Conservation (phyloP, 148 eudicot genomes). For the Cornus suecica region DNA sequence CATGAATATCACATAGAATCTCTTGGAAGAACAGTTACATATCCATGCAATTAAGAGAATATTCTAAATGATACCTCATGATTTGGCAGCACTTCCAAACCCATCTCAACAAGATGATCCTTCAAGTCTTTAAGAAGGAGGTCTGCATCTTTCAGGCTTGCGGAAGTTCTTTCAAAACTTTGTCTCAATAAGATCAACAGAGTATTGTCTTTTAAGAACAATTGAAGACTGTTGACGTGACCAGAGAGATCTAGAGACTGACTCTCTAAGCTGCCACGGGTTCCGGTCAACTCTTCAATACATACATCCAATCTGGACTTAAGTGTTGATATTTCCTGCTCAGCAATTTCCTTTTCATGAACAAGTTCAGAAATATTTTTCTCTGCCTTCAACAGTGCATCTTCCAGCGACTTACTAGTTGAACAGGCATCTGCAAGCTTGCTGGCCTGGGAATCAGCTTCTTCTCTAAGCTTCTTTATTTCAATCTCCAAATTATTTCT, state of each 20-base stretch:
- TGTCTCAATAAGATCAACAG: constrained; percentile 39
- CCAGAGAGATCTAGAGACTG: constrained; percentile 54
- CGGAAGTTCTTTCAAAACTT: constrained; percentile 43
- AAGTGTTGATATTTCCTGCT: constrained; percentile 52
- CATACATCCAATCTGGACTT: constrained; percentile 58
- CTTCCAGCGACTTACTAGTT: constrained; percentile 52
- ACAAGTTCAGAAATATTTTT: constrained; percentile 44
- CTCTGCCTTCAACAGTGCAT: constrained; percentile 50
- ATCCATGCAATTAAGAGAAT: background rate
- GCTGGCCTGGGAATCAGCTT: constrained; percentile 43
- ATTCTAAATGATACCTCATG: constrained; percentile 44
- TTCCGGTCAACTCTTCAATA: constrained; percentile 74
- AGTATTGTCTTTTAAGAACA: constrained; percentile 55
- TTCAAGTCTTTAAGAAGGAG: constrained; percentile 46
- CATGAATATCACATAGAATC: background rate
- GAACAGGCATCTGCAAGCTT: constrained; percentile 55
- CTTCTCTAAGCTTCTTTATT: constrained; percentile 62
- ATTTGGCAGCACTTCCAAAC: constrained; percentile 30
- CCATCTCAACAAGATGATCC: constrained; percentile 37
- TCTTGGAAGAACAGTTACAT: background rate
- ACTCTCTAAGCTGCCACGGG: constrained; percentile 45
- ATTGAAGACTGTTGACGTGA: constrained; percentile 54
- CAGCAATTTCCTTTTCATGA: constrained; percentile 51
- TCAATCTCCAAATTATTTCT: constrained; percentile 49
- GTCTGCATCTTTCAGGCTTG: constrained; percentile 63